Percentiles rank a stretch among this genome's conserved stretches.
Conservation (phyloP, 1,139 yeast genomes). For the Taphrina sp. region DNA sequence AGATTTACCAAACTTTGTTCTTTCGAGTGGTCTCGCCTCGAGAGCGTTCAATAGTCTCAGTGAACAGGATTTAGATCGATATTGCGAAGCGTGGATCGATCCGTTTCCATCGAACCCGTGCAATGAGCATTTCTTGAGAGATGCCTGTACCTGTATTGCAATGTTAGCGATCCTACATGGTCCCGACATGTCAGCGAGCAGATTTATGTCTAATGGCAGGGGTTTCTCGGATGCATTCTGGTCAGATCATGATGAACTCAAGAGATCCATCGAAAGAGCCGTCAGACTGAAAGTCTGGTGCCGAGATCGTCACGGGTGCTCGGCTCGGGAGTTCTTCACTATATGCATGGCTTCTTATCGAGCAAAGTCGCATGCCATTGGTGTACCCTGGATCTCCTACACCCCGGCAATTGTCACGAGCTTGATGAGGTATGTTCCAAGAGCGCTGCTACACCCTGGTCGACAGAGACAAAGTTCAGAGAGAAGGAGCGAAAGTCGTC, state of each 20-base stretch:
- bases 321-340: neutral
- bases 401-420: too few species aligned
- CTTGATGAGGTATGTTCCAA: too few species aligned
- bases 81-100: neutral
- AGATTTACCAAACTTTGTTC: neutral
- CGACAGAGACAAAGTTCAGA: too few species aligned
- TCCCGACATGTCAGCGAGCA: too few species aligned
- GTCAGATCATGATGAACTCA: neutral
- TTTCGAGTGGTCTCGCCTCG: neutral
- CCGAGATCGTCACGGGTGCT: neutral
- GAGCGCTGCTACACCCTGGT: too few species aligned
- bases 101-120: neutral
- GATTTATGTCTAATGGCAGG: too few species aligned
- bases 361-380: neutral
- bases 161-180: neutral
- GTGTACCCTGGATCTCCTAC: too few species aligned
- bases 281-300: slow-evolving; percentile 4
- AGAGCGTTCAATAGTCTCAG: neutral
- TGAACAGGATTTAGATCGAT: neutral
- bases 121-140: slow-evolving; percentile 1
- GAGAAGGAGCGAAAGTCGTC: too few species aligned
- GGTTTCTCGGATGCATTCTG: slow-evolving; percentile 7
- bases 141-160: slow-evolving; percentile 1
- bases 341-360: neutral
- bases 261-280: slow-evolving; percentile 6